Conservation (phyloP, 371 early-diverging fungal species). For the Mucor circinelloides region DNA sequence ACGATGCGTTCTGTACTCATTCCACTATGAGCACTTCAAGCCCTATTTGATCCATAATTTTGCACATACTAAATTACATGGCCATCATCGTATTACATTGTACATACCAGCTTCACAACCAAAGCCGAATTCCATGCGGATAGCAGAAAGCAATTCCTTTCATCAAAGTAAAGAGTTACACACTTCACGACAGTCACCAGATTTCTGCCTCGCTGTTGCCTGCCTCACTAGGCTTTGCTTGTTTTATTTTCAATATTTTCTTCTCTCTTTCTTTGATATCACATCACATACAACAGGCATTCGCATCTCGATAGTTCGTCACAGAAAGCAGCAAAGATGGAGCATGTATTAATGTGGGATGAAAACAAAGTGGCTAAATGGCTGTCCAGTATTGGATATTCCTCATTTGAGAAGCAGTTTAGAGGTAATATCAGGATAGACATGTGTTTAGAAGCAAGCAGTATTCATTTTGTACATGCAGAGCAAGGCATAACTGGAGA, state of each 20-base stretch:
- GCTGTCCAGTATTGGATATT: constrained; percentile 58
- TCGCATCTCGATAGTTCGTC: background rate
- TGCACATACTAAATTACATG: no score
- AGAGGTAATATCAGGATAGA: constrained; percentile 44
- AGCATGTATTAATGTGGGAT: constrained; percentile 61
- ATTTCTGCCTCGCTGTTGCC: background rate
- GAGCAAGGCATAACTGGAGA: constrained; percentile 94
- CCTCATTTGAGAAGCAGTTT: constrained; percentile 60
- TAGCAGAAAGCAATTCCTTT: no score
- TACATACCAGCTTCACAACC: no score
- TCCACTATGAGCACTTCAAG: no score
- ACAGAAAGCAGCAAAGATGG: constrained; percentile 5
- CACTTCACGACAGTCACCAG: constrained; percentile 1
- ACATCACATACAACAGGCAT: background rate
- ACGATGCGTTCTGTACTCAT: no score
- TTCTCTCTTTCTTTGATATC: background rate
- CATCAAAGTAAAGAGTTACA: background rate
- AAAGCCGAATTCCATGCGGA: no score
- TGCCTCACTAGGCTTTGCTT: background rate
- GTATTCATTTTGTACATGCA: constrained; percentile 19
- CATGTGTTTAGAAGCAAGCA: background rate
- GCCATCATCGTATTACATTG: no score
- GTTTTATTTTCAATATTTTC: background rate
- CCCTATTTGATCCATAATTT: no score
- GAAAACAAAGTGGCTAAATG: constrained; percentile 62